These are phyloP conservation scores for Metarhizium sp. DNA, from an alignment of 2,329 filamentous ascomycete species.

Conservation along the genomic window DNA sequence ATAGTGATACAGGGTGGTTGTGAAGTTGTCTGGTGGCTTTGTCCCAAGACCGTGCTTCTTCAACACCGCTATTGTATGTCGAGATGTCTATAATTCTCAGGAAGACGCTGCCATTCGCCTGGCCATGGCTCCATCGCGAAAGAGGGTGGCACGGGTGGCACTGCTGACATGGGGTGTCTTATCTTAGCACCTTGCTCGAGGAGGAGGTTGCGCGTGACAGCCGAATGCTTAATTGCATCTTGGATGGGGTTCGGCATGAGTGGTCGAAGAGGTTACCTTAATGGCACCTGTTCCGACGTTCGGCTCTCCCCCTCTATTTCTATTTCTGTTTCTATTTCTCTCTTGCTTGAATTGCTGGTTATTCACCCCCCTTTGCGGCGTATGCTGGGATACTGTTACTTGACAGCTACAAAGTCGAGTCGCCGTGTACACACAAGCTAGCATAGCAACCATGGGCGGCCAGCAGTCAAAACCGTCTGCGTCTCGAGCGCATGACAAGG, in stretches of 20 bases:
- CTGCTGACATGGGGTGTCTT: neutral
- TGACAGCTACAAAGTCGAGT: neutral
- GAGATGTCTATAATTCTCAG: too few species aligned
- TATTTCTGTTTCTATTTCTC: neutral
- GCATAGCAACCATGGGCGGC: constrained; percentile 29
- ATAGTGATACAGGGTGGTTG: too few species aligned
- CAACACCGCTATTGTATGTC: too few species aligned
- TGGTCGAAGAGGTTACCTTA: too few species aligned
- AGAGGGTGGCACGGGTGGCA: neutral
- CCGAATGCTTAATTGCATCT: neutral
- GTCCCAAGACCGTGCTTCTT: too few species aligned
- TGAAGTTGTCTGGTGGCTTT: too few species aligned
- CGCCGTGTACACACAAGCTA: neutral
- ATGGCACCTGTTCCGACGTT: neutral
- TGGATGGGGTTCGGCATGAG: too few species aligned
- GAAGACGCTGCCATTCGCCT: too few species aligned
- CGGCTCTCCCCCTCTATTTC: neutral
- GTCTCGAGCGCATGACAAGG: constrained; percentile 29
- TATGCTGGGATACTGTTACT: neutral
- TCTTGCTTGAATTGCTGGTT: neutral
- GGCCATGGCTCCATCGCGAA: too few species aligned
- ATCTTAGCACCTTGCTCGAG: neutral
- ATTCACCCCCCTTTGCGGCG: neutral
- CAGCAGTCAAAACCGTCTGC: constrained; percentile 30
- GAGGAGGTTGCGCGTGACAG: neutral